Percentiles rank a stretch among this genome's conserved stretches.
These are phyloP conservation scores for Escallonia rubra DNA, from an alignment of 129 eudicot genomes.

Conservation along the genomic window DNA sequence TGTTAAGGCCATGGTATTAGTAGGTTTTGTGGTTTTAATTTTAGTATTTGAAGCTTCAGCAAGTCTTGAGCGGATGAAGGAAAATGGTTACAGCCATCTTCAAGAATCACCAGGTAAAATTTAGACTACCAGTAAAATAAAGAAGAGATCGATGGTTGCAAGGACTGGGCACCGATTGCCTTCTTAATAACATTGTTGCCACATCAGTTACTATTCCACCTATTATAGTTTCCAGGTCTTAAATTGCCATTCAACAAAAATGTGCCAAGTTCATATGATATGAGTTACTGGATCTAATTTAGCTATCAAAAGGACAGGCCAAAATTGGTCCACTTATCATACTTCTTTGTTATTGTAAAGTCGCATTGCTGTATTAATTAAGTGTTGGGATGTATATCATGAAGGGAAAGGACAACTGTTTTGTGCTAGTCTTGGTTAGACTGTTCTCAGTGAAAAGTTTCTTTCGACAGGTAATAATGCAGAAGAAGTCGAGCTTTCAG, in stretches of 20 bases:
- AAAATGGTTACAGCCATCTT: too few species aligned
- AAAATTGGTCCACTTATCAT: neutral
- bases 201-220: neutral
- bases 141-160: too few species aligned
- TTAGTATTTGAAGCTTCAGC: too few species aligned
- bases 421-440: neutral
- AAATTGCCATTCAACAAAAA: neutral
- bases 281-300: neutral
- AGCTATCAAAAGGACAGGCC: neutral
- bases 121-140: too few species aligned
- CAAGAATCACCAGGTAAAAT: too few species aligned
- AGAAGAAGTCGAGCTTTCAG: conserved; percentile 30
- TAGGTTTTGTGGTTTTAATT: too few species aligned
- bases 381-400: neutral
- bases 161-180: too few species aligned
- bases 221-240: neutral
- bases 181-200: neutral
- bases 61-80: too few species aligned
- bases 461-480: neutral
- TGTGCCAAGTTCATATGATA: neutral
- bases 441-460: neutral
- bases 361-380: neutral
- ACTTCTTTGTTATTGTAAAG: neutral
- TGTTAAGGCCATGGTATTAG: too few species aligned
- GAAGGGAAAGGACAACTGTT: too few species aligned